Percentiles rank a stretch among this genome's conserved stretches.
These are phyloP conservation scores for Rubus idaeus DNA, from an alignment of 306 rosid species.

Conservation along the genomic window DNA sequence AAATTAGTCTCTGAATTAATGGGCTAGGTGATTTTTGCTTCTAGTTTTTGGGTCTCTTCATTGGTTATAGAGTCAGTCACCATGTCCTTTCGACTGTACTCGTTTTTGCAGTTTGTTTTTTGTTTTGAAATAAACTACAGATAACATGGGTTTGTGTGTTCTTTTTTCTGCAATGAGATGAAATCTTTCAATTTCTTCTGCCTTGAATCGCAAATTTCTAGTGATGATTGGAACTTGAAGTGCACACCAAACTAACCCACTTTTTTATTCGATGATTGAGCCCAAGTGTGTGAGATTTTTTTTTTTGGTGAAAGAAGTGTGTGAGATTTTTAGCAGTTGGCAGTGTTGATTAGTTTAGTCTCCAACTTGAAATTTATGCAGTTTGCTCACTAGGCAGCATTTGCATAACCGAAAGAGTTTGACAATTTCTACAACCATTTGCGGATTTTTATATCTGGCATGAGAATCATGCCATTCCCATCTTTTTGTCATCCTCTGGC, in stretches of 20 bases:
- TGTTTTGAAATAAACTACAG: slow-evolving; percentile 1
- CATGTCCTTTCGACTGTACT: background rate
- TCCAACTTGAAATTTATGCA: background rate
- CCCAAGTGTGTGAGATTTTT: background rate
- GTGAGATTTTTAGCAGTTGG: background rate
- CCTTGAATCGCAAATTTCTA: background rate
- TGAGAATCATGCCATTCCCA: background rate
- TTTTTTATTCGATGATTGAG: background rate
- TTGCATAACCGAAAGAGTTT: background rate
- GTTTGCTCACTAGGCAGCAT: too few relatives aligned
- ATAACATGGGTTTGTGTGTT: background rate
- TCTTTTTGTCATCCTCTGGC: background rate
- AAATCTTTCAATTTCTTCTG: background rate
- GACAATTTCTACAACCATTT: background rate
- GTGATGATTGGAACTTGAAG: background rate
- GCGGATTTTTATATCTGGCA: background rate
- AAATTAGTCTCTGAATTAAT: background rate
- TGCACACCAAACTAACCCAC: background rate
- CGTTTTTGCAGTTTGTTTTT: background rate
- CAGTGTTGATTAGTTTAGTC: background rate
- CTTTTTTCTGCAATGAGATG: background rate
- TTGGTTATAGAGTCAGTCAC: background rate
- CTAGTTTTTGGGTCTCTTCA: background rate
- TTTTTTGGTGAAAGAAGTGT: too few relatives aligned
- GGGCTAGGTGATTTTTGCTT: background rate